A percentile compares a stretch with the other conserved stretches of the same genome.
Conservation (phyloP, 179 eudicot species). For the Amaranthus tricolor region DNA sequence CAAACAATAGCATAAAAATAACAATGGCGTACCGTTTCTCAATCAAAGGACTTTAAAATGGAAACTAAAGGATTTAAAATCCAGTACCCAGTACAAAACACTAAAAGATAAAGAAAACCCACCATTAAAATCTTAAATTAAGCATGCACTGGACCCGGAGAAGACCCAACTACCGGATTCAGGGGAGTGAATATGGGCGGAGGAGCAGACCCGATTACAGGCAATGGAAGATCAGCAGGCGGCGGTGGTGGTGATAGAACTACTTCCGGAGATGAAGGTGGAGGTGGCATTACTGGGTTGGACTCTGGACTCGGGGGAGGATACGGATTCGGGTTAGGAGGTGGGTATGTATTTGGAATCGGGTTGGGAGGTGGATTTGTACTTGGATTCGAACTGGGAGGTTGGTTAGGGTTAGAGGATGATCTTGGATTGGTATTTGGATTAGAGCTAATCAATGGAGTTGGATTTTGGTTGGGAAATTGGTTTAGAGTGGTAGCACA, state of each 20-base stretch:
- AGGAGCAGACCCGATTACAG: neutral
- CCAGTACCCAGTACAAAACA: neutral
- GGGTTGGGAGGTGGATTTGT: slow-evolving; percentile 18
- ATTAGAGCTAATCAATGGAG: slow-evolving; percentile 14
- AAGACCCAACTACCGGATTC: slow-evolving; percentile 34
- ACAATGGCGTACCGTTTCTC: neutral
- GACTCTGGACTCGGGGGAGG: slow-evolving; percentile 25
- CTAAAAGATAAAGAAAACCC: no score
- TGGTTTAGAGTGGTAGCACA: slow-evolving; percentile 21
- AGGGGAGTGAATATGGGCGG: slow-evolving; percentile 43
- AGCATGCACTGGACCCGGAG: slow-evolving; percentile 57
- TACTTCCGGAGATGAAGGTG: slow-evolving; percentile 22
- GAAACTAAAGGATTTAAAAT: neutral
- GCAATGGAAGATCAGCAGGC: neutral
- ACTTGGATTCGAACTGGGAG: slow-evolving; percentile 15
- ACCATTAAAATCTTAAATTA: neutral
- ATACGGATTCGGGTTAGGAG: slow-evolving; percentile 12
- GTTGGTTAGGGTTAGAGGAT: slow-evolving; percentile 4
- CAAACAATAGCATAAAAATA: neutral
- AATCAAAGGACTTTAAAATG: neutral
- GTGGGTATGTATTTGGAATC: slow-evolving; percentile 25
- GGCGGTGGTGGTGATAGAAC: neutral
- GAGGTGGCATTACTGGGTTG: slow-evolving; percentile 26
- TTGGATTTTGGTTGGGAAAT: slow-evolving; percentile 23
- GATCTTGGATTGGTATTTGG: slow-evolving; percentile 18